Evolutionary conservation across 2,329 filamentous ascomycete genomes (phyloP), one percentile per base, ranked within the genome.

Genomic region (Botryotinia calthae): DNA sequence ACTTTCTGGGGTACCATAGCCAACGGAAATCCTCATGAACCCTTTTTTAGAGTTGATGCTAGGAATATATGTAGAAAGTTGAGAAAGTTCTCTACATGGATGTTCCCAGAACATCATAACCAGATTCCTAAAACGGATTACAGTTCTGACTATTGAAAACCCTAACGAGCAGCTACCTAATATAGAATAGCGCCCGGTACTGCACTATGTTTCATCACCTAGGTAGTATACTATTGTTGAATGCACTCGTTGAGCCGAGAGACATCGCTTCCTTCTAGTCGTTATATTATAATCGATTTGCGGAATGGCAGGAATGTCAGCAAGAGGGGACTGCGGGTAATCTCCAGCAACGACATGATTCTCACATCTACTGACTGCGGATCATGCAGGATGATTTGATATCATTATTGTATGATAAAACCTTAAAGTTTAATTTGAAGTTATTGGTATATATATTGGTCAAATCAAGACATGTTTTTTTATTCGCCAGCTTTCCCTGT

Each of bases 361-460:
- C n/a, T 56, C 22, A 37, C 14, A 44, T 25, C 28, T 71, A 16
- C 61, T n/a, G 44, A 42, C 25, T 66, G 22, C 9, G 40, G 54
- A 46, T 70, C 25, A 28, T 70, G 67, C 67, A 46, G n/a, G 40
- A n/a, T 61, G 40, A 28, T 70, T 61, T 46, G 40, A 44, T 62
- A 46, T 22, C 18, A 10, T 34, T n/a, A 1, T 22, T 46, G 7
- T 62, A 16, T 2, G 14, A 46, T 4, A n/a, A 8, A 46, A 34
- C 28, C 20, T 14, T 16, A 37, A 42, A 58, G 2, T 8, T 28
- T 46, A 14, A 61, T 42, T 61, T 44, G 20, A 59, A 22, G 22
- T 20, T 9, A 1, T 46, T 28, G 18, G 12, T 37, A 44, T 46
- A 70, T 70, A 61, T 59, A n/a, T 61, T 12, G 20, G 40, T 20